Base-by-base conservation (phyloP, 768 basidiomycete genomes). In the Suillus decipiens region DNA sequence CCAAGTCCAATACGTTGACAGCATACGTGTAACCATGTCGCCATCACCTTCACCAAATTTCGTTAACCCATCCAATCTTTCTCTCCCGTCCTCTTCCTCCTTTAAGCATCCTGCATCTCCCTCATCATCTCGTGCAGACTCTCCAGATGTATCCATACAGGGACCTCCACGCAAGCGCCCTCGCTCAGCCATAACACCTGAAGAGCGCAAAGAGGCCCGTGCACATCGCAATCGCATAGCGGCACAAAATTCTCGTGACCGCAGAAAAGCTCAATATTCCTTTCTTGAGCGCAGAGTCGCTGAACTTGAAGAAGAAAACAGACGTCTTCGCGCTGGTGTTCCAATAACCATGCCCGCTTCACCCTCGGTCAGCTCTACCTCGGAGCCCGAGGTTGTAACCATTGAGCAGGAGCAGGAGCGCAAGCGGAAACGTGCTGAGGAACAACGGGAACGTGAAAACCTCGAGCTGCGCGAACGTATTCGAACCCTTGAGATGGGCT, bases 211-310 rank as follows among this genome's bases (percentile, higher is more conserved):
- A 69, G 93, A 94, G 73, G 92, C 91, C 55, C 84, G 95, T 67
- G 93, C 92, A 17, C 92, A 95, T 77, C 88, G 95, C 62, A 96
- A 96, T 77, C 86, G 94, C 58, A 93, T 96, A 74, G 95, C 95
- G 2, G 94, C 94, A 6, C 95, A 96, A 81, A 91, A 95, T 79
- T 93, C 91, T 12, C 88, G 95, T 51, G 95, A 96, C 79, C 85
- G 91, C 68, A 85, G 93, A 62, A 96, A 96, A 76, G 89, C 88
- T 17, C 93, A 96, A 66, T 93, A 89, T 72, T 61, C 79, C 1
- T 81, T 79, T 67, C 88, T 93, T 47, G 88, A 91, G 72, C 82
- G 77, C 42, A 74, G 88, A 53, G 90, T 93, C 4, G 73, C 80
- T 14, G 87, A 90, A 73, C 88, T 93, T 62, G 89, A 93, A 78